These are phyloP conservation scores for Samsoniella hepiali DNA, from an alignment of 2,329 filamentous ascomycete species.

Conservation along the genomic window DNA sequence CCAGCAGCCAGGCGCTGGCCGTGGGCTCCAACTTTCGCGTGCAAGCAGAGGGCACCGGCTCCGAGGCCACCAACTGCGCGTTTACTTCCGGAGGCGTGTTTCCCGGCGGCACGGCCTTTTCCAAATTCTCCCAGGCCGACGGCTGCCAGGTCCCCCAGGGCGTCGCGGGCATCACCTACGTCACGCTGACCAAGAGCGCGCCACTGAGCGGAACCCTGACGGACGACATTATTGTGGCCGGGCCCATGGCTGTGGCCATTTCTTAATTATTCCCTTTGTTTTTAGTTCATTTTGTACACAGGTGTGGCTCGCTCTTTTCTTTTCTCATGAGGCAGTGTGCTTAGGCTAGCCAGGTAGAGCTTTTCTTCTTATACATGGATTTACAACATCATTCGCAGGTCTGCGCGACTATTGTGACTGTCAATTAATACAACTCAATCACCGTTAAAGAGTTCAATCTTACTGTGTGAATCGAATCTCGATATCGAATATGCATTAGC, in stretches of 20 bases:
- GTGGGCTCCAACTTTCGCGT: slow-evolving; percentile 26
- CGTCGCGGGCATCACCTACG: slow-evolving; percentile 62
- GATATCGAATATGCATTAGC: not conserved
- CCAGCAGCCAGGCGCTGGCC: slow-evolving; percentile 38
- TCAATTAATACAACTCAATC: too few species aligned
- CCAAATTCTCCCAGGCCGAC: slow-evolving; percentile 47
- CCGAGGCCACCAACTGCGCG: slow-evolving; percentile 59
- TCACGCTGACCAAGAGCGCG: slow-evolving; percentile 58
- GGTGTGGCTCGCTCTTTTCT: not conserved
- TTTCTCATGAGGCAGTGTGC: not conserved
- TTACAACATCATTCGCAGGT: not conserved
- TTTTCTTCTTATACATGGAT: slow-evolving; percentile 9
- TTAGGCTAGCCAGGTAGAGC: not conserved
- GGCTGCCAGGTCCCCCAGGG: slow-evolving; percentile 61
- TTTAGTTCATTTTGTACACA: not conserved
- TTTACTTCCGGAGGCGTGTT: slow-evolving; percentile 60
- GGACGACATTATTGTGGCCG: slow-evolving; percentile 64
- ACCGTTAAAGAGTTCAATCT: too few species aligned
- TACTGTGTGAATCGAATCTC: not conserved
- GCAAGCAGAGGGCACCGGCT: slow-evolving; percentile 42
- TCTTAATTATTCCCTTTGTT: slow-evolving; percentile 34
- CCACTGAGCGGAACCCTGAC: slow-evolving; percentile 51
- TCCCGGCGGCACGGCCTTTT: slow-evolving; percentile 59
- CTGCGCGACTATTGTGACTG: too few species aligned
- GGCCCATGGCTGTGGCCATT: slow-evolving; percentile 56